Evolutionary conservation across 106 monocot genomes (phyloP).

Genomic region (Dendrobium nobile): DNA sequence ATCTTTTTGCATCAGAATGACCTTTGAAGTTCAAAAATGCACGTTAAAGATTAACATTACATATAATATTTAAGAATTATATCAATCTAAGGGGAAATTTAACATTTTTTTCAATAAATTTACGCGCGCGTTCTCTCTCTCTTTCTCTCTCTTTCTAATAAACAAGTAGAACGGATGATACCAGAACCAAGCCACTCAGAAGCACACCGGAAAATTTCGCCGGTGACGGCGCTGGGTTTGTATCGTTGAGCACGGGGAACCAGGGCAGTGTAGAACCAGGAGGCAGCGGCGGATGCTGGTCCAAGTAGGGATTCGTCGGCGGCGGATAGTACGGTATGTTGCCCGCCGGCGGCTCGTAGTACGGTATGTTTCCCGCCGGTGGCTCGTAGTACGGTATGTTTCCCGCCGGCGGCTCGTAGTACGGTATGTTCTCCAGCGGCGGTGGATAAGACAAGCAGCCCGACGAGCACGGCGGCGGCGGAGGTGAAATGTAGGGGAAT

Average conservation of each 20-base stretch:
- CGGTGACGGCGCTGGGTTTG: background rate
- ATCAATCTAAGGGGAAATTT: too few species aligned
- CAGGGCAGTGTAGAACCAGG: background rate
- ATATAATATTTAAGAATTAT: too few species aligned
- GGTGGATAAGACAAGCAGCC: background rate
- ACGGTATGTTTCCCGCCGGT: background rate
- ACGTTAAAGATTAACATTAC: too few species aligned
- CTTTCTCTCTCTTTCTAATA: too few species aligned
- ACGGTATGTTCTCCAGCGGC: background rate
- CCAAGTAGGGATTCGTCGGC: background rate
- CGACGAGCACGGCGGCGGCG: background rate
- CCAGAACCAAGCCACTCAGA: background rate
- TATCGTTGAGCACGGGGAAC: background rate
- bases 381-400: too few species aligned
- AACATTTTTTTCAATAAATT: too few species aligned
- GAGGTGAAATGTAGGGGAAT: background rate
- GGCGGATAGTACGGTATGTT: background rate
- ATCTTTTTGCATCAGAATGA: too few species aligned
- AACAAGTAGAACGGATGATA: too few species aligned
- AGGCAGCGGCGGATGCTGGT: background rate
- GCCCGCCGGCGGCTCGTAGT: background rate
- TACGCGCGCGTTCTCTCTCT: too few species aligned
- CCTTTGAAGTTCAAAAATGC: too few species aligned
- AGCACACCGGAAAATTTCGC: background rate
- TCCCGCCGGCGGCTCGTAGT: background rate